phyloP scores from a whole-genome alignment of 2,329 filamentous ascomycete species.

The Paecilomyces sp. region DNA sequence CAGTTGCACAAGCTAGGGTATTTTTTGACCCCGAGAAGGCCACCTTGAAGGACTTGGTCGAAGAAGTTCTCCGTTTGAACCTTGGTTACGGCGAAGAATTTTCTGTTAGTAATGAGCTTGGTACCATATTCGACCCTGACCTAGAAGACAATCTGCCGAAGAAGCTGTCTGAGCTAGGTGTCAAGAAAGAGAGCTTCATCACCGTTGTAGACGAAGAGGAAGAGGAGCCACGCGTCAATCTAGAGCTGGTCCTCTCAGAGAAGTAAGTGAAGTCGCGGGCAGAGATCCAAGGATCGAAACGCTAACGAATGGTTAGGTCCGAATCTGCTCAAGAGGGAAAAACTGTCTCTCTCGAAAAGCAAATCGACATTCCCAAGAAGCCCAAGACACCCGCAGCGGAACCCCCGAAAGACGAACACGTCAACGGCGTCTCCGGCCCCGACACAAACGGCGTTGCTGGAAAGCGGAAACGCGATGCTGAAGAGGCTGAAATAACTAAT shows the following conservation, averaged over 20 bases:
- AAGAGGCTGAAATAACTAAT: slow-evolving; percentile 30
- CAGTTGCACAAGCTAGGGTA: slow-evolving; percentile 61
- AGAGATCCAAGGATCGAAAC: background rate
- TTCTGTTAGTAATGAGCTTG: slow-evolving; percentile 64
- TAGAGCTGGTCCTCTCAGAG: slow-evolving; percentile 54
- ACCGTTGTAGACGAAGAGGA: slow-evolving; percentile 80
- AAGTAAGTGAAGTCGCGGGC: slow-evolving; percentile 14
- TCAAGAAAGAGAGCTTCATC: slow-evolving; percentile 67
- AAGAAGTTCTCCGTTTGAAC: slow-evolving; percentile 61
- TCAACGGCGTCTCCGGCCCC: slow-evolving; percentile 14
- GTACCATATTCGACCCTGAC: slow-evolving; percentile 83
- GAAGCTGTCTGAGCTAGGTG: slow-evolving; percentile 69
- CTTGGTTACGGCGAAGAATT: slow-evolving; percentile 78
- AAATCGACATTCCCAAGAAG: slow-evolving; percentile 42
- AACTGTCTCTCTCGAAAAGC: slow-evolving; percentile 31
- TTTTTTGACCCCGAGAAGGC: slow-evolving; percentile 63
- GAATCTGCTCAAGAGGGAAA: slow-evolving; percentile 29
- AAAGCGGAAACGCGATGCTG: slow-evolving; percentile 41
- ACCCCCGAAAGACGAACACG: slow-evolving; percentile 22
- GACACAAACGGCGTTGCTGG: slow-evolving; percentile 12
- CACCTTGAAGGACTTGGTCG: slow-evolving; percentile 72
- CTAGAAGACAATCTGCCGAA: slow-evolving; percentile 78
- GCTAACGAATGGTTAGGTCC: slow-evolving; percentile 14
- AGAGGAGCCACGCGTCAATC: slow-evolving; percentile 61
- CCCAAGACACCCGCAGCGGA: slow-evolving; percentile 27